Evolutionary conservation across 208 protist species (phyloP).

Genomic region (Wallacemonas rigidus): DNA sequence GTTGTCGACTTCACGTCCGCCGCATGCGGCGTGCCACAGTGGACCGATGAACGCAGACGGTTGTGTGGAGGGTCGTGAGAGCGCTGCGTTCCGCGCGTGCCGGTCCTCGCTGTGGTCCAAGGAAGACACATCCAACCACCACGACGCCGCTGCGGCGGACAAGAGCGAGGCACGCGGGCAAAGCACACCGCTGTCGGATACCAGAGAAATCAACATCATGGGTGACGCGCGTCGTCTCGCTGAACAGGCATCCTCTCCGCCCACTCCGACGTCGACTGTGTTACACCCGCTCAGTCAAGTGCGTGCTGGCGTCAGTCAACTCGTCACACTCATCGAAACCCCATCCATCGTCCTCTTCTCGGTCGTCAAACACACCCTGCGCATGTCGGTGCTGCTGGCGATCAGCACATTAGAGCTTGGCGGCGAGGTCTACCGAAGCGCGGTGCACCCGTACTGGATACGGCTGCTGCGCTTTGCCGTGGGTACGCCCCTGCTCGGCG

Average conservation of each 20-base stretch:
- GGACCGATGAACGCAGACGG: background rate
- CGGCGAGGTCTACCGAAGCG: constrained; percentile 35
- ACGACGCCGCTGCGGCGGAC: too few relatives aligned
- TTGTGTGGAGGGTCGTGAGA: background rate
- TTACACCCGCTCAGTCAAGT: too few relatives aligned
- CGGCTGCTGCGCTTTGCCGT: constrained; percentile 41
- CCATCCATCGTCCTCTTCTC: constrained; percentile 14
- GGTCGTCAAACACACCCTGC: constrained; percentile 9
- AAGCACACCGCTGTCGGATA: too few relatives aligned
- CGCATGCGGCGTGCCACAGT: background rate
- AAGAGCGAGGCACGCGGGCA: too few relatives aligned
- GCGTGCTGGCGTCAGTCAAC: background rate
- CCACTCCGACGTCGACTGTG: too few relatives aligned
- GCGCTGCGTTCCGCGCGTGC: background rate
- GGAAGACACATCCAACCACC: too few relatives aligned
- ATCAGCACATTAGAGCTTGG: constrained; percentile 24
- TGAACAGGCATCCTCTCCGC: too few relatives aligned
- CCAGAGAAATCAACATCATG: too few relatives aligned
- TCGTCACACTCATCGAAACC: constrained; percentile 21
- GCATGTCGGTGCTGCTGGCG: constrained; percentile 25
- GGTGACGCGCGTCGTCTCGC: too few relatives aligned
- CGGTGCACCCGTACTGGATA: constrained; percentile 32
- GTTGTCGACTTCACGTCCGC: background rate
- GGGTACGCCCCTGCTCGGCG: constrained; percentile 32
- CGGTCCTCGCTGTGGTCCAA: too few relatives aligned